Conservation (phyloP, 148 eudicot species). For the Camellia japonica region DNA sequence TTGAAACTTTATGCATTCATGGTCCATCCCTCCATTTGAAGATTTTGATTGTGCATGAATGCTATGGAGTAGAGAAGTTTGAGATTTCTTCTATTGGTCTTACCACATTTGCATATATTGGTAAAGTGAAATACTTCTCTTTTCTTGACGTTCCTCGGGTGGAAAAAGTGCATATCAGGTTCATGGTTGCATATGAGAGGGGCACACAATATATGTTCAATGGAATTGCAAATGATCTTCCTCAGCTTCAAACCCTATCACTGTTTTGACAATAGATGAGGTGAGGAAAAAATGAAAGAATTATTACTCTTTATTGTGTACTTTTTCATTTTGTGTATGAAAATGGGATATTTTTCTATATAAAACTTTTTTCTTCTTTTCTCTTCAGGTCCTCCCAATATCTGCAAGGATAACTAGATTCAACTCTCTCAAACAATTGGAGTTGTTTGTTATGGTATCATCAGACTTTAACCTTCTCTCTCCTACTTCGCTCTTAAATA, state of each 20-base stretch:
- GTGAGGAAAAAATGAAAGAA: neutral
- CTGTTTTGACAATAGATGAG: neutral
- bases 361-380: neutral
- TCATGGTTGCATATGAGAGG: neutral
- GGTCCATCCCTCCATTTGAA: constrained; percentile 13
- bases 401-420: constrained; percentile 4
- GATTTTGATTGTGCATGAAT: constrained; percentile 6
- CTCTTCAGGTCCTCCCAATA: constrained; percentile 5
- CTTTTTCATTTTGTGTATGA: neutral
- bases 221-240: constrained; percentile 14
- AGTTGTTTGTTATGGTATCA: neutral
- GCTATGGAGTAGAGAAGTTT: constrained; percentile 11
- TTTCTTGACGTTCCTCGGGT: constrained; percentile 15
- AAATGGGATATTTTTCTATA: neutral
- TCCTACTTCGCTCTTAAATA: constrained; percentile 8
- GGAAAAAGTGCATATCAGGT: constrained; percentile 17
- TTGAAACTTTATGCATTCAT: constrained; percentile 6
- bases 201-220: constrained; percentile 2
- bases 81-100: constrained; percentile 14
- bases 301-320: neutral
- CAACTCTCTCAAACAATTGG: constrained; percentile 14
- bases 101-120: constrained; percentile 14
- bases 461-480: constrained; percentile 10
- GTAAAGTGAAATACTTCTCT: neutral
- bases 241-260: constrained; percentile 13